Percentiles rank a stretch among this genome's conserved stretches.
phyloP scores from a whole-genome alignment of 2,329 filamentous ascomycete genomes.

The Aspergillus clavatus region DNA sequence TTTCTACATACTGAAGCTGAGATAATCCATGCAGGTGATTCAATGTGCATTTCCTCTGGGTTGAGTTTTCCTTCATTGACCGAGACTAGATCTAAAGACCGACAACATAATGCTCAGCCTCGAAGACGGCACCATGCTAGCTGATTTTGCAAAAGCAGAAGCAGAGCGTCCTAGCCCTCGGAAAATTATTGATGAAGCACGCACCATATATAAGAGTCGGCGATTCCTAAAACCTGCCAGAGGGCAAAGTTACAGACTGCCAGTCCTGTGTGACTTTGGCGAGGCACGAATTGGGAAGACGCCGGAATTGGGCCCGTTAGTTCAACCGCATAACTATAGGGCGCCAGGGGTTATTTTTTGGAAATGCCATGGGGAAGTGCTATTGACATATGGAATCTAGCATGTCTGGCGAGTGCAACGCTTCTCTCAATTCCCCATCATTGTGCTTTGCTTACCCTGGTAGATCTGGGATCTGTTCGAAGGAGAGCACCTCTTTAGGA shows the following conservation, averaged over 20 bases:
- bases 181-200: slow-evolving; percentile 23
- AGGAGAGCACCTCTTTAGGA: slow-evolving; percentile 41
- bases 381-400: slow-evolving; percentile 50
- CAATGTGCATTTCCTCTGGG: no score
- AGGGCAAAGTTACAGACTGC: slow-evolving; percentile 19
- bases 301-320: slow-evolving; percentile 35
- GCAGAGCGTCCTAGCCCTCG: slow-evolving; percentile 25
- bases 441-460: slow-evolving; percentile 9
- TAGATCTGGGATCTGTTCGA: slow-evolving; percentile 50
- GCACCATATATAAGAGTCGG: slow-evolving; percentile 27
- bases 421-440: slow-evolving; percentile 13
- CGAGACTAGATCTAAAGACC: slow-evolving; percentile 34
- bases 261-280: slow-evolving; percentile 35
- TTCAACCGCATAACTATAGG: slow-evolving; percentile 38
- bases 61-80: no score
- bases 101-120: slow-evolving; percentile 39
- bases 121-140: slow-evolving; percentile 25
- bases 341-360: slow-evolving; percentile 44
- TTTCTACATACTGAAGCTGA: slow-evolving; percentile 34
- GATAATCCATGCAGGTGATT: slow-evolving; percentile 31
- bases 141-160: slow-evolving; percentile 24
- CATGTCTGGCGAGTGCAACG: slow-evolving; percentile 41
- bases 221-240: slow-evolving; percentile 18
- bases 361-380: slow-evolving; percentile 42
- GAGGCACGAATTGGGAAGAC: slow-evolving; percentile 29